These are phyloP conservation scores for Mallotus japonicus DNA, from an alignment of 441 rosid genomes.

Conservation along the genomic window DNA sequence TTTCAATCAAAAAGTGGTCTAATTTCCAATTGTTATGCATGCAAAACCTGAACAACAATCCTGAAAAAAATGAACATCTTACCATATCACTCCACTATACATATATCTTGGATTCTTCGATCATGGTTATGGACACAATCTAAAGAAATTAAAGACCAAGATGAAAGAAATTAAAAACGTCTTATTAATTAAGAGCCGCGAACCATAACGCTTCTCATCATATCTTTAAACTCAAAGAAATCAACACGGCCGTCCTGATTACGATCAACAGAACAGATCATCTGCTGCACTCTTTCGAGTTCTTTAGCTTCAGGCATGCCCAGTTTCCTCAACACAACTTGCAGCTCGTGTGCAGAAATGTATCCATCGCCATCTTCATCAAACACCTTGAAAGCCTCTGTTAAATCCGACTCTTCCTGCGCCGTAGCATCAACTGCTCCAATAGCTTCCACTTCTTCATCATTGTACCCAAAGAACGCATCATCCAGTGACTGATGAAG, in stretches of 20 bases:
- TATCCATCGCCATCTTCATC: conserved; percentile 90
- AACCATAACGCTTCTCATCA: conserved; percentile 67
- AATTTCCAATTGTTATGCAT: too few relatives aligned
- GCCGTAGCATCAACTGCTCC: not conserved
- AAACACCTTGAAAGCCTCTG: conserved; percentile 89
- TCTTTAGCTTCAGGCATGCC: conserved; percentile 73
- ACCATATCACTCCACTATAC: too few relatives aligned
- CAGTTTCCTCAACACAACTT: conserved; percentile 63
- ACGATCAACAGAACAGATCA: conserved; percentile 76
- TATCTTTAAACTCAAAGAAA: conserved; percentile 84
- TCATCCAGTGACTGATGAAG: conserved; percentile 63
- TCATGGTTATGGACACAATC: too few relatives aligned
- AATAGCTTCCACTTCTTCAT: not conserved
- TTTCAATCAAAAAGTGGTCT: too few relatives aligned
- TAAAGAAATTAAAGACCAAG: not conserved
- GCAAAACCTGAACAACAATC: too few relatives aligned
- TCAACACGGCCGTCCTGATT: conserved; percentile 83
- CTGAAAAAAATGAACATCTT: too few relatives aligned
- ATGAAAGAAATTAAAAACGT: not conserved
- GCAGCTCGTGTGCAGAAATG: conserved; percentile 74
- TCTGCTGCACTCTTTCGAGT: conserved; percentile 64
- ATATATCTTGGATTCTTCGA: too few relatives aligned
- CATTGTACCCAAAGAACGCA: conserved; percentile 39
- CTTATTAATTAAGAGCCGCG: conserved; percentile 37
- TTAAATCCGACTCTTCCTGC: conserved; percentile 63